Evolutionary conservation across 139 green algal genomes (phyloP), one percentile per base, ranked within the genome.

Genomic region (Tetraselmis chui): DNA sequence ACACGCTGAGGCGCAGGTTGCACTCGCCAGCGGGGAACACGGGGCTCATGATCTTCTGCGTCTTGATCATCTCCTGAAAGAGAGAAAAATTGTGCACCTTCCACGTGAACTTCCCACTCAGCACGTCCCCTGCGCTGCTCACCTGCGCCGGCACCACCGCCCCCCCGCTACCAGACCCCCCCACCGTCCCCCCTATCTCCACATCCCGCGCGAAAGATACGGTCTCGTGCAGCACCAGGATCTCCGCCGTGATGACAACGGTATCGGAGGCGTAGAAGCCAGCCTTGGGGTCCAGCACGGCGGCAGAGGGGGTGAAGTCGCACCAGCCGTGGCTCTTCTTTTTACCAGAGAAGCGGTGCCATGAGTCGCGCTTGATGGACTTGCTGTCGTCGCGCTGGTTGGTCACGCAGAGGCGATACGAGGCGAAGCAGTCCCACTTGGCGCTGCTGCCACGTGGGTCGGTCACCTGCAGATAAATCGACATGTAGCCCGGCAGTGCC

Each of bases 1-100:
- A 94, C 67, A 94, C 89, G 75, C 84, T 89, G 22, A 94, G 85
- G 1, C 89, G 86, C 76, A 94, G 86, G 76, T 88, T 90, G 86
- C 90, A 93, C n/a, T 92, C 91, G 76, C 86, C 91, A 0, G 91
- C 91, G 23, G 89, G 85, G 83, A 95, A 95, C 11, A 88, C 85
- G 29, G 91, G 91, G 2, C 82, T 90, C 89, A 94, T 94, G 86
- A 95, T 92, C 85, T 95, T 95, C 89, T 95, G 91, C 75, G 87
- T 92, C 77, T 87, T 89, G 75, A 93, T 92, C 89, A 94, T 93
- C 30, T 92, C 91, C 85, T 86, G 87, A 80, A 95, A 95, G 59
- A 90, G 81, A 30, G 83, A 83, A 32, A 95, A 89, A 80, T 95
- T 95, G 84, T 89, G 85, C 28, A 95, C 88, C 59, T 84, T 83